phyloP scores from a whole-genome alignment of 2,329 filamentous ascomycete species.

The Thielaviopsis punctulata region DNA sequence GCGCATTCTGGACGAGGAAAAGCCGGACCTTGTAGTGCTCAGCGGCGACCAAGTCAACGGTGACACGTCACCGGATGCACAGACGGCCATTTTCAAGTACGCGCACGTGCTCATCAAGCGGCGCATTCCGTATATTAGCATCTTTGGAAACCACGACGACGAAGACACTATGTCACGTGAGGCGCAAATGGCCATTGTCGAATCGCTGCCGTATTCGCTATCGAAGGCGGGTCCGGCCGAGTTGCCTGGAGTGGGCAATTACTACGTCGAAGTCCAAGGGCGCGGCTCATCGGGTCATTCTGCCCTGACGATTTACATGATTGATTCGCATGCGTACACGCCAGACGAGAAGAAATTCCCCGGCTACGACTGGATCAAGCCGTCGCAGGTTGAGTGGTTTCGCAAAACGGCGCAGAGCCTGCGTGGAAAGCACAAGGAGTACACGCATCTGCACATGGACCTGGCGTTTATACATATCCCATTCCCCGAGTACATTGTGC shows the following conservation, averaged over 20 bases:
- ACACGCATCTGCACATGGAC: slow-evolving; percentile 85
- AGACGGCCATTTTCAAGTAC: slow-evolving; percentile 88
- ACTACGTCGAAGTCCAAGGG: slow-evolving; percentile 77
- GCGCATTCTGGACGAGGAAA: slow-evolving; percentile 74
- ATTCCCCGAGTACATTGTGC: slow-evolving; percentile 65
- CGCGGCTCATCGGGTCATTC: slow-evolving; percentile 67
- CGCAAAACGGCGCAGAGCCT: slow-evolving; percentile 55
- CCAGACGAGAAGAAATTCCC: slow-evolving; percentile 73
- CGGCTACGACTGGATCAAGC: slow-evolving; percentile 97
- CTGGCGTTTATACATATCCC: slow-evolving; percentile 97
- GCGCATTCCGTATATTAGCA: slow-evolving; percentile 80
- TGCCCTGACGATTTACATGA: slow-evolving; percentile 81
- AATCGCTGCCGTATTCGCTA: slow-evolving; percentile 76
- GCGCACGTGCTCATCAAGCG: slow-evolving; percentile 68
- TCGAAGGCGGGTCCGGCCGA: slow-evolving; percentile 68
- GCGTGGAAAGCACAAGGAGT: slow-evolving; percentile 63
- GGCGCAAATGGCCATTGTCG: slow-evolving; percentile 69
- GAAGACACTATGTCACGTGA: slow-evolving; percentile 64
- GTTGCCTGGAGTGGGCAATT: slow-evolving; percentile 86
- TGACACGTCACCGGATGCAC: slow-evolving; percentile 76
- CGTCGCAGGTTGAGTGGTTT: slow-evolving; percentile 91
- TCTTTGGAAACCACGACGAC: slow-evolving; percentile 96
- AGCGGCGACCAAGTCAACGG: slow-evolving; percentile 94
- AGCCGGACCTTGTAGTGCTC: slow-evolving; percentile 78
- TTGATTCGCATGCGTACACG: slow-evolving; percentile 85